Conservation (phyloP, 352 stramenopile species). For the Pythium brachiatum region DNA sequence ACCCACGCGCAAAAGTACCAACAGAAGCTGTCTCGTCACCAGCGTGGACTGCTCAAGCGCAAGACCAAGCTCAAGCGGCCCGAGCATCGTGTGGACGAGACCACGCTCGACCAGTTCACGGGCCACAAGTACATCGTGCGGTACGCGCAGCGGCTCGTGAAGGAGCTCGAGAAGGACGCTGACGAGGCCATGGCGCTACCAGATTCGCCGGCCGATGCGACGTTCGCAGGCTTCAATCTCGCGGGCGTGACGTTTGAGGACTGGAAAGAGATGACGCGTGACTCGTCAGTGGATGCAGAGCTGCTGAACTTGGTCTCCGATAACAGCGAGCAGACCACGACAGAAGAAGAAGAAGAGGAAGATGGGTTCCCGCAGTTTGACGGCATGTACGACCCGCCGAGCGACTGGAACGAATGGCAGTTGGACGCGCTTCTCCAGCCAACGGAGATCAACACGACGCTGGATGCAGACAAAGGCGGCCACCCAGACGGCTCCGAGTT, state of each 20-base stretch:
- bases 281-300: conserved; percentile 6
- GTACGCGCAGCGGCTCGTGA: conserved; percentile 26
- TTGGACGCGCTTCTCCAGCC: conserved; percentile 24
- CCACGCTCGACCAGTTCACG: conserved; percentile 22
- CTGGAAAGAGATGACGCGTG: conserved; percentile 4
- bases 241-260: conserved; percentile 11
- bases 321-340: not conserved
- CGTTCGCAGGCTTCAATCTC: conserved; percentile 15
- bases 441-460: conserved; percentile 8
- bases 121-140: conserved; percentile 21
- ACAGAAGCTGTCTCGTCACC: conserved; percentile 72
- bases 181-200: conserved; percentile 33
- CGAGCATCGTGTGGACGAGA: conserved; percentile 23
- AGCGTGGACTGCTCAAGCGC: conserved; percentile 69
- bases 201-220: conserved; percentile 13
- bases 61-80: conserved; percentile 30
- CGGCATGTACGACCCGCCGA: conserved; percentile 12
- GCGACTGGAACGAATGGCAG: conserved; percentile 26
- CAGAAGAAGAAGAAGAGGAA: conserved; percentile 9
- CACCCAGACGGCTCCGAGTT: conserved; percentile 23
- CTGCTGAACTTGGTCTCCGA: conserved; percentile 19
- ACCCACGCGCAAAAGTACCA: conserved; percentile 83
- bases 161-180: conserved; percentile 57
- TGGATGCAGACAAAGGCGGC: conserved; percentile 14
- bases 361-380: conserved; percentile 9